Evolutionary conservation across 495 filamentous ascomycete species (phyloP).

Genomic region (Halenospora varia): DNA sequence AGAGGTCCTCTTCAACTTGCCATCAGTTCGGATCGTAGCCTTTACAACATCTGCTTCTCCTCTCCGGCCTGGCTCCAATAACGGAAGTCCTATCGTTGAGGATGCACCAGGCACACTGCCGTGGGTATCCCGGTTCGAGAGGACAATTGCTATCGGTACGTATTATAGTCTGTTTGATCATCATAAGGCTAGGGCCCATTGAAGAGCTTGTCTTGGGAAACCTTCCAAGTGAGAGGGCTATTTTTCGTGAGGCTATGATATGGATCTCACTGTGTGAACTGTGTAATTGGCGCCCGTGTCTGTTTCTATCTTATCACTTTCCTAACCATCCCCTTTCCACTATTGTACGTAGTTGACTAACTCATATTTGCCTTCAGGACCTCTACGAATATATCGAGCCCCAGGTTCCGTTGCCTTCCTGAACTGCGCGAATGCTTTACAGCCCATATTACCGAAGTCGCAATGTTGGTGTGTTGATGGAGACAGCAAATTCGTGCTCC

Average conservation of each 20-base stretch:
- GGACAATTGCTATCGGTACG: slow-evolving; percentile 74
- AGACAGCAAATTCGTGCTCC: slow-evolving; percentile 72
- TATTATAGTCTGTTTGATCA: slow-evolving; percentile 9
- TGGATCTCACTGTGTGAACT: too few species aligned
- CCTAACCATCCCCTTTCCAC: too few species aligned
- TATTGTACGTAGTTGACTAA: too few species aligned
- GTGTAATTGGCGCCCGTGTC: too few species aligned
- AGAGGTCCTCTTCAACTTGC: slow-evolving; percentile 68
- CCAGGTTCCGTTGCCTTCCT: slow-evolving; percentile 80
- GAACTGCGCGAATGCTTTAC: slow-evolving; percentile 72
- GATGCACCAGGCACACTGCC: slow-evolving; percentile 56
- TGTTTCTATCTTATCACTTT: too few species aligned
- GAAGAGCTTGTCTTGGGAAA: too few species aligned
- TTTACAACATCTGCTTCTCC: slow-evolving; percentile 52
- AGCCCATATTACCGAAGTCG: slow-evolving; percentile 80
- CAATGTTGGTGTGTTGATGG: slow-evolving; percentile 92
- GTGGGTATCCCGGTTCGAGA: slow-evolving; percentile 72
- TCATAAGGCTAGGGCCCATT: background rate
- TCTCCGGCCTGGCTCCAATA: slow-evolving; percentile 31
- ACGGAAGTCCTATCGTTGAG: slow-evolving; percentile 21
- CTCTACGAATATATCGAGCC: slow-evolving; percentile 74
- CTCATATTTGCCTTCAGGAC: slow-evolving; percentile 50
- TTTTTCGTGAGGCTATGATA: too few species aligned
- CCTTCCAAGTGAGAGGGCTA: too few species aligned
- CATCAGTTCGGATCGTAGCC: slow-evolving; percentile 60